Base-by-base conservation (phyloP, 2,329 filamentous ascomycete species). In the Colletotrichum theobromicola region DNA sequence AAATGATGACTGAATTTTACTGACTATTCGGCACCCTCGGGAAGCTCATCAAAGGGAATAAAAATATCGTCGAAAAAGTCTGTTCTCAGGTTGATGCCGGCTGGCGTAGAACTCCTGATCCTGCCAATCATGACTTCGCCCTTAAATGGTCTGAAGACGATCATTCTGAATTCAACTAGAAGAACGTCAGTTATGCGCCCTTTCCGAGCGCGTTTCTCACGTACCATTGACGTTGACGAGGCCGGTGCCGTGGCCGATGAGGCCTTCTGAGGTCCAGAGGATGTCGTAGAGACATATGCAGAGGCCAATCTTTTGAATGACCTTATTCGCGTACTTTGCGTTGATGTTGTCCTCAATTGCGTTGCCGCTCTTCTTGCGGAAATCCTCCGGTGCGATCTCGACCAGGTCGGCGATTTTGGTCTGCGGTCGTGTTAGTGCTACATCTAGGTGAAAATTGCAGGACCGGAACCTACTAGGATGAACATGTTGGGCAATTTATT, bases 261-360 rank as follows among this genome's bases (percentile, higher is more conserved):
- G 87, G 34, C 97, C 97, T 83, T 99, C 97, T 1, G 96, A 98
- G 1, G 95, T 92, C 85, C 94, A 94, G 7, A 98, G 87, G 15
- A 99, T 88, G 82, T 98, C 97, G 86, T 97, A 98, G 79, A 99
- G 91, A 81, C 94, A 96, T 78, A 99, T 93, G 81, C 95, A 98
- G 5, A 99, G 92, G 13, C 97, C 97, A 74, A 98, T 93, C 81
- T 97, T 97, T 82, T 98, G 96, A 76, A 99, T 95, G 26, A 95
- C 94, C 85, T 96, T 97, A 86, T 99, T 98, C 74, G 96, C 93
- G 84, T 98, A 99, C 85, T 99, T 99, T 77, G 93, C 90, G 83
- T 99, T 98, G 86, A 99, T 97, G 80, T 97, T 97, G 86, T 99
- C 96, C 85, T 98, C 95, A 77, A 99, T 95, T 2, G 95, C 95